A percentile compares a stretch with the other conserved stretches of the same genome.
phyloP scores from a whole-genome alignment of 2,329 filamentous ascomycete species.

The Biscogniauxia mediterranea region DNA sequence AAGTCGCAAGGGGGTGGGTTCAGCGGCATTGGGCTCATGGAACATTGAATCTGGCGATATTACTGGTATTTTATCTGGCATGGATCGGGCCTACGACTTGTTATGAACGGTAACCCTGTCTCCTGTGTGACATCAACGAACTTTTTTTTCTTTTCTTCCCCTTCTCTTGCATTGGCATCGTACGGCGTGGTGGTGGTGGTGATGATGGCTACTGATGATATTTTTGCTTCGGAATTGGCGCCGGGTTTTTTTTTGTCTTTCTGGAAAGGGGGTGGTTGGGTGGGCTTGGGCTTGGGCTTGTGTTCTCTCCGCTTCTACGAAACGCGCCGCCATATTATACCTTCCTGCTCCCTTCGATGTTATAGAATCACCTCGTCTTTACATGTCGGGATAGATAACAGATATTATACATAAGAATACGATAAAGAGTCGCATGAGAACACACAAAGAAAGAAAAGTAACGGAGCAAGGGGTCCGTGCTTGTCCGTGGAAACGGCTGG shows the following conservation, averaged over 20 bases:
- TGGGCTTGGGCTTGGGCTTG: neutral
- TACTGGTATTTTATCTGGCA: slow-evolving; percentile 7
- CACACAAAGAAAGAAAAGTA: neutral
- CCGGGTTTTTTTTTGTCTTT: too few relatives aligned
- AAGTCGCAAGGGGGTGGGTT: slow-evolving; percentile 22
- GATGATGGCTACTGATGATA: neutral
- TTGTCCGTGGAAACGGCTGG: neutral
- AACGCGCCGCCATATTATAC: neutral
- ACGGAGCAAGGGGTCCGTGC: too few relatives aligned
- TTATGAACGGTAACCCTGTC: neutral
- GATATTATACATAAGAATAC: neutral
- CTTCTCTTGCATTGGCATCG: neutral
- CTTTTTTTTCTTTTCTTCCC: neutral
- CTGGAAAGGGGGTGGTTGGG: too few relatives aligned
- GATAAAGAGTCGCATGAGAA: neutral
- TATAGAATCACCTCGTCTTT: neutral
- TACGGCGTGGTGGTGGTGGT: neutral
- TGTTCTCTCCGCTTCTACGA: neutral
- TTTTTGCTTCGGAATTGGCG: neutral
- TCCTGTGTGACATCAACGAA: neutral
- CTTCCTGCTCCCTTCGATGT: neutral
- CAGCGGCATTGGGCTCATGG: slow-evolving; percentile 32
- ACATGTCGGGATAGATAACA: neutral
- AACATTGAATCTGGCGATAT: slow-evolving; percentile 20
- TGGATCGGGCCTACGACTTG: slow-evolving; percentile 8